A percentile compares a stretch with the other conserved stretches of the same genome.
phyloP scores from a whole-genome alignment of 2,329 filamentous ascomycete species.

The Cladophialophora carrionii region DNA sequence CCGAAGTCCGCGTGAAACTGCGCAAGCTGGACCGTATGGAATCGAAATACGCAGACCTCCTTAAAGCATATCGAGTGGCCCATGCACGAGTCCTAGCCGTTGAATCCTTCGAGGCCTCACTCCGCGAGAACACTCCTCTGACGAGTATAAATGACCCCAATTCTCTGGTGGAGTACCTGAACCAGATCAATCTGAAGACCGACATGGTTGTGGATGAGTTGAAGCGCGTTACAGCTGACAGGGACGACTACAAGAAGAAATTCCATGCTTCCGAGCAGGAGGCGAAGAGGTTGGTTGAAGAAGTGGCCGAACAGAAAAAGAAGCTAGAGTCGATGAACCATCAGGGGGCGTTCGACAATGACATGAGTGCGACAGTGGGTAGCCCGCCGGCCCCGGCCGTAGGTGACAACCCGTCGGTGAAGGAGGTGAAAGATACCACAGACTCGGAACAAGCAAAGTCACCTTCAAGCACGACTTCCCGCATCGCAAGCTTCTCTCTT shows the following conservation, averaged over 20 bases:
- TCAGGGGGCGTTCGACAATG: conserved; percentile 36
- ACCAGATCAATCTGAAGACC: conserved; percentile 79
- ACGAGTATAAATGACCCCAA: conserved; percentile 84
- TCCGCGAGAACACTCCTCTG: conserved; percentile 90
- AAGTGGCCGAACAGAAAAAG: conserved; percentile 61
- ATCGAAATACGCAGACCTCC: conserved; percentile 81
- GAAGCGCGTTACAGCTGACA: conserved; percentile 80
- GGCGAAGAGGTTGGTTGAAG: conserved; percentile 64
- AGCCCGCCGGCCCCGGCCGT: not conserved
- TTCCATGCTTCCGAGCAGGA: conserved; percentile 69
- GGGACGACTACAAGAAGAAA: conserved; percentile 77
- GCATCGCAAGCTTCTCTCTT: conserved; percentile 44
- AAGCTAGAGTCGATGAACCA: conserved; percentile 43
- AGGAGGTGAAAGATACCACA: conserved; percentile 29
- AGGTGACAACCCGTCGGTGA: conserved; percentile 13
- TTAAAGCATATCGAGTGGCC: conserved; percentile 88
- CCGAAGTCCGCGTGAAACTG: conserved; percentile 74
- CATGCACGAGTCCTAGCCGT: conserved; percentile 84
- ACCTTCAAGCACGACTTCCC: conserved; percentile 43
- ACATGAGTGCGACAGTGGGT: conserved; percentile 6
- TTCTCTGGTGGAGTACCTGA: conserved; percentile 85
- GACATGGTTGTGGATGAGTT: conserved; percentile 95
- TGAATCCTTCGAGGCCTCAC: conserved; percentile 86
- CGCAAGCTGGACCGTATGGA: conserved; percentile 90
- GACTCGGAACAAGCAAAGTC: conserved; percentile 40